phyloP scores from a whole-genome alignment of 179 eudicot species.

The Patellifolia procumbens region DNA sequence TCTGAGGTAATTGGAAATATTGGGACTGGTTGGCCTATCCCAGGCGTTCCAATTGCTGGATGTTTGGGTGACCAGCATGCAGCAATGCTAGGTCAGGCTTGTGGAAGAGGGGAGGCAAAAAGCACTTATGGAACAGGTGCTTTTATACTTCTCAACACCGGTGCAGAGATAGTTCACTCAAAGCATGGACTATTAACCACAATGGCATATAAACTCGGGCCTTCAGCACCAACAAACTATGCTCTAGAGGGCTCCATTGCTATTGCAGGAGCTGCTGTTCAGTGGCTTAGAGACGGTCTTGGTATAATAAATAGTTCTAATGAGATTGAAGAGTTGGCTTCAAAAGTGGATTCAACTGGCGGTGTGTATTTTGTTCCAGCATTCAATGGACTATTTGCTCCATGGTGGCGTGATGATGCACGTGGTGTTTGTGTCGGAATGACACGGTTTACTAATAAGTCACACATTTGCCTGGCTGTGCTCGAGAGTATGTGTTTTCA shows the following conservation, averaged over 20 bases:
- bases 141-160: slow-evolving; percentile 88
- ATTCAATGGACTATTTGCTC: slow-evolving; percentile 94
- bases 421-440: slow-evolving; percentile 93
- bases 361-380: slow-evolving; percentile 99
- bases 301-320: slow-evolving; percentile 69
- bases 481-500: slow-evolving; percentile 98
- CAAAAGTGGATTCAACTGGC: slow-evolving; percentile 69
- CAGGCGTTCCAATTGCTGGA: slow-evolving; percentile 85
- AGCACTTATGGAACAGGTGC: slow-evolving; percentile 99
- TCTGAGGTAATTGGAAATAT: slow-evolving; percentile 73
- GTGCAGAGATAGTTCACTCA: slow-evolving; percentile 63
- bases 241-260: slow-evolving; percentile 98
- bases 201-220: slow-evolving; percentile 86
- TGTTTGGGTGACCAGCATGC: slow-evolving; percentile 99
- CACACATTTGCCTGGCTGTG: slow-evolving; percentile 88
- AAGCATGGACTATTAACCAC: slow-evolving; percentile 79
- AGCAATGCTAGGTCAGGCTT: slow-evolving; percentile 95
- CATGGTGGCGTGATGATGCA: slow-evolving; percentile 99
- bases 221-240: slow-evolving; percentile 75
- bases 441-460: slow-evolving; percentile 82
- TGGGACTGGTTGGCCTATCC: slow-evolving; percentile 78
- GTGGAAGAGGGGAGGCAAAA: slow-evolving; percentile 85
- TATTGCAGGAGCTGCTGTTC: slow-evolving; percentile 98
- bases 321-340: slow-evolving; percentile 88
- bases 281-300: slow-evolving; percentile 96